Evolutionary conservation across 2,329 filamentous ascomycete genomes (phyloP).

Genomic region (Trichoderma afroharzianum): DNA sequence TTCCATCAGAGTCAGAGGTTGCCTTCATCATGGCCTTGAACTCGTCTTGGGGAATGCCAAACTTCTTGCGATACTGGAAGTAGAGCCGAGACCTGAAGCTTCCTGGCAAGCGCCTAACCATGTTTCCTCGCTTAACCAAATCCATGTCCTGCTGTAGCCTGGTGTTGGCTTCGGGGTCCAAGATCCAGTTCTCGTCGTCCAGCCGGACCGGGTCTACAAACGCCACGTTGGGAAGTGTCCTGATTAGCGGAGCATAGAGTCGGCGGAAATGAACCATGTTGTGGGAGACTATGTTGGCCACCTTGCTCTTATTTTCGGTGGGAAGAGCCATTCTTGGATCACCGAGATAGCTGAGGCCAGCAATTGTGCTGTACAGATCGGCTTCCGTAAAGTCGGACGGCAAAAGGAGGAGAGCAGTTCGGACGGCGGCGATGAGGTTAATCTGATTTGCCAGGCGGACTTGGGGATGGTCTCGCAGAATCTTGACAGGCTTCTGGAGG

Average conservation of each 20-base stretch:
- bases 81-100: constrained; percentile 86
- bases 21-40: constrained; percentile 82
- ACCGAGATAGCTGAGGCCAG: constrained; percentile 88
- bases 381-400: constrained; percentile 81
- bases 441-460: constrained; percentile 94
- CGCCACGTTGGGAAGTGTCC: constrained; percentile 81
- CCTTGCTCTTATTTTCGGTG: constrained; percentile 87
- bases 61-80: constrained; percentile 91
- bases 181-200: constrained; percentile 39
- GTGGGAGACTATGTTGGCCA: constrained; percentile 87
- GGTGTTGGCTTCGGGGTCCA: constrained; percentile 55
- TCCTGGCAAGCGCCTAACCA: constrained; percentile 87
- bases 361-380: constrained; percentile 85
- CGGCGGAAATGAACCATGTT: constrained; percentile 90
- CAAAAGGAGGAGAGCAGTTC: constrained; percentile 82
- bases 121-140: constrained; percentile 83
- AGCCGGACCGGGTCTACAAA: constrained; percentile 58
- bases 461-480: constrained; percentile 86
- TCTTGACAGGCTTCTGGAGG: constrained; percentile 96
- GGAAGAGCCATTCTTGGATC: constrained; percentile 93
- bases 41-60: constrained; percentile 75
- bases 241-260: constrained; percentile 84
- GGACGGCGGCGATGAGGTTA: constrained; percentile 87
- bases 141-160: constrained; percentile 87
- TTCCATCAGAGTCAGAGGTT: constrained; percentile 64